These are phyloP conservation scores for Lanmaoa pseudosensibilis DNA, from an alignment of 768 basidiomycete genomes.

Conservation along the genomic window DNA sequence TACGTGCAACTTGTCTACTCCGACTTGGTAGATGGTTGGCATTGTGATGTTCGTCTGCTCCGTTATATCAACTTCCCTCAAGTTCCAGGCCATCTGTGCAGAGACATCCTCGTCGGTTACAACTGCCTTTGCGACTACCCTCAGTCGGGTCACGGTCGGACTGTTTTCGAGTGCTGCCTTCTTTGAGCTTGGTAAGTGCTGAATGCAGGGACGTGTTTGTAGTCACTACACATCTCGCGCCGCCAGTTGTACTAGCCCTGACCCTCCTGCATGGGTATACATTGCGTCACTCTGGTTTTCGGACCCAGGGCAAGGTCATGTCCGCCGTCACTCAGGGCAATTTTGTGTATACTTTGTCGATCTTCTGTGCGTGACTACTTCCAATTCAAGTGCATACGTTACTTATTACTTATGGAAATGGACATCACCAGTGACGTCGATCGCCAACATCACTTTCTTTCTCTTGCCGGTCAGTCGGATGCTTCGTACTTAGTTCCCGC, in stretches of 20 bases:
- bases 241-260: conserved; percentile 5
- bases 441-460: conserved; percentile 1
- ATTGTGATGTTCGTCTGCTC: conserved; percentile 7
- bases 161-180: conserved; percentile 12
- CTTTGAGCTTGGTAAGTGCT: conserved; percentile 12
- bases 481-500: not conserved
- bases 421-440: not conserved
- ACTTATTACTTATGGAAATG: not conserved
- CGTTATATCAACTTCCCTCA: not conserved
- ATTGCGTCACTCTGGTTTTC: not conserved
- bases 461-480: not conserved
- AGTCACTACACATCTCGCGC: not conserved
- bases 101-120: conserved; percentile 1
- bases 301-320: not conserved
- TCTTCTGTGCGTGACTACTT: conserved; percentile 8
- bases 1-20: not conserved
- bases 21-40: not conserved
- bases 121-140: not conserved
- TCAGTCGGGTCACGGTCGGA: conserved; percentile 5
- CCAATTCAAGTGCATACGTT: not conserved
- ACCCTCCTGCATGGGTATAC: conserved; percentile 3
- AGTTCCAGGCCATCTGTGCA: conserved; percentile 5
- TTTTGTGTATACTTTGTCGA: conserved; percentile 3
- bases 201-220: not conserved
- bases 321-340: conserved; percentile 7